phyloP scores from a whole-genome alignment of 2,329 filamentous ascomycete species.

The Fusarium coffeatum region DNA sequence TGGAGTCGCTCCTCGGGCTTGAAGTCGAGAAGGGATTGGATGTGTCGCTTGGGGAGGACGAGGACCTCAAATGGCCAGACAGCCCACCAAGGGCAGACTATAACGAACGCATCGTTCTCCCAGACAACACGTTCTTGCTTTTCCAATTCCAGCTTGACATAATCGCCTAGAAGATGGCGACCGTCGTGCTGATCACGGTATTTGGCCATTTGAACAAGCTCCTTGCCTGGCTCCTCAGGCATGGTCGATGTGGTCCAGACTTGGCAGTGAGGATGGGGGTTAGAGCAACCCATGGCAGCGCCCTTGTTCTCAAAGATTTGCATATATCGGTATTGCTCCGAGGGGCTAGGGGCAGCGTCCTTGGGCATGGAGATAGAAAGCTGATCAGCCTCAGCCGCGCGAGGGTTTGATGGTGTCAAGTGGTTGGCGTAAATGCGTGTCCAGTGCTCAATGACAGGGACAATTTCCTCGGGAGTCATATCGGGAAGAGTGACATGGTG shows the following conservation, averaged over 20 bases:
- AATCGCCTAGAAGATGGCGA: slow-evolving; percentile 84
- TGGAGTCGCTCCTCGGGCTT: slow-evolving; percentile 74
- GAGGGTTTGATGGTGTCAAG: slow-evolving; percentile 76
- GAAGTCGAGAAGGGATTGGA: slow-evolving; percentile 86
- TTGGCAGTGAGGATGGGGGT: slow-evolving; percentile 97
- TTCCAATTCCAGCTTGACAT: slow-evolving; percentile 82
- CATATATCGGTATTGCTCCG: slow-evolving; percentile 91
- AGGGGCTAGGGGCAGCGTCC: slow-evolving; percentile 61
- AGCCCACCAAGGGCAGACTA: slow-evolving; percentile 97
- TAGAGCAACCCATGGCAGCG: slow-evolving; percentile 97
- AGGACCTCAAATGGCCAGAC: slow-evolving; percentile 97
- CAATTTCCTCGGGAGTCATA: slow-evolving; percentile 79
- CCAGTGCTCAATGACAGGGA: slow-evolving; percentile 90
- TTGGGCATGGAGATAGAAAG: slow-evolving; percentile 55
- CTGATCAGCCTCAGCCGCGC: slow-evolving; percentile 58
- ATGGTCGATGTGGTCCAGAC: slow-evolving; percentile 93
- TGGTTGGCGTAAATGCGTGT: slow-evolving; percentile 88
- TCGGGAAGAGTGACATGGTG: slow-evolving; percentile 95
- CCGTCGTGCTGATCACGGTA: slow-evolving; percentile 80
- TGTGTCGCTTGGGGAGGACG: slow-evolving; percentile 85
- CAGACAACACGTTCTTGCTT: slow-evolving; percentile 90
- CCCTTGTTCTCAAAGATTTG: slow-evolving; percentile 99
- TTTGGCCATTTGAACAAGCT: slow-evolving; percentile 80
- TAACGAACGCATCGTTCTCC: slow-evolving; percentile 85
- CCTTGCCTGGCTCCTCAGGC: slow-evolving; percentile 87